These are phyloP conservation scores for Chlamydomonas sp. DNA, from an alignment of 139 green algal species.

Conservation along the genomic window DNA sequence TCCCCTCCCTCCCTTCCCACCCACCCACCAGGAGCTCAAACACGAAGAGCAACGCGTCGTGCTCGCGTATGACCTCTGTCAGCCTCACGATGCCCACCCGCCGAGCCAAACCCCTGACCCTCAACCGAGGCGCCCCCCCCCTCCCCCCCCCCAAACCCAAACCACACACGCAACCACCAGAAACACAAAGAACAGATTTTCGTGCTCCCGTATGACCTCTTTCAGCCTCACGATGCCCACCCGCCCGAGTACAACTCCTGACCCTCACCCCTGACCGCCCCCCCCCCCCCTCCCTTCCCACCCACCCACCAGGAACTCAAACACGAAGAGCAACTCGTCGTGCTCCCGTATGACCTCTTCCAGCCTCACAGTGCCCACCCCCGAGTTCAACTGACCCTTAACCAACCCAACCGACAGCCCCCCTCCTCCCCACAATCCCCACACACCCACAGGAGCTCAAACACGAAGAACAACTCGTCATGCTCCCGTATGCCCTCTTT, in stretches of 20 bases:
- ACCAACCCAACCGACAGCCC: not conserved
- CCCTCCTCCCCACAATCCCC: not conserved
- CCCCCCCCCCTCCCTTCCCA: not conserved
- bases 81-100: not conserved
- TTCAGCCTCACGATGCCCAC: not conserved
- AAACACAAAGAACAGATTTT: too few relatives aligned
- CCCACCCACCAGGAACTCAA: conserved; percentile 15
- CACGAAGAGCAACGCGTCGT: conserved; percentile 92
- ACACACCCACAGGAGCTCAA: not conserved
- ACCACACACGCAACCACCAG: conserved; percentile 1
- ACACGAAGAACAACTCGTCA: too few relatives aligned
- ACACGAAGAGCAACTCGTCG: conserved; percentile 90
- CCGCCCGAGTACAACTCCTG: not conserved
- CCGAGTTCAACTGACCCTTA: not conserved
- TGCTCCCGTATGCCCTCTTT: too few relatives aligned
- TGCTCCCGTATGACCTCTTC: conserved; percentile 87
- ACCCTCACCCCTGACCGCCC: not conserved
- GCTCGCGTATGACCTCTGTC: conserved; percentile 84
- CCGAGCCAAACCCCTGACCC: not conserved
- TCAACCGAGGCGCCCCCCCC: not conserved
- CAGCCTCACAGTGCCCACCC: not conserved
- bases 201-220: too few relatives aligned
- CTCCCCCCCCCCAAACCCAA: not conserved
- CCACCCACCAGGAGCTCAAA: conserved; percentile 16
- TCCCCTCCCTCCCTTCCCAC: not conserved